phyloP scores from a whole-genome alignment of 2,329 filamentous ascomycete species.

The Pestalotiopsis sp. region DNA sequence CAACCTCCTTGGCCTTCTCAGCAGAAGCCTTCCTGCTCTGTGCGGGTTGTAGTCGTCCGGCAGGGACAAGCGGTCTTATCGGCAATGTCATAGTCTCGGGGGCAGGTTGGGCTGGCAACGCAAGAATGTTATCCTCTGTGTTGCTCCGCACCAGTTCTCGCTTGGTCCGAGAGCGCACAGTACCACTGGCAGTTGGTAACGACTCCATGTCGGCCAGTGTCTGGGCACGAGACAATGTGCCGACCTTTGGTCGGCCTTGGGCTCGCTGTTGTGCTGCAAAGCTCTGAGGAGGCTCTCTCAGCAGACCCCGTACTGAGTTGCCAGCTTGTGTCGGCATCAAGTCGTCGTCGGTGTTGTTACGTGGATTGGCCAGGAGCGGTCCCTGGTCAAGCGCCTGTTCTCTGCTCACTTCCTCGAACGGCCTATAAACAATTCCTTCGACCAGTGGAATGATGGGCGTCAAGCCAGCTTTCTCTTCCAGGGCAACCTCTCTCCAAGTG shows the following conservation, averaged over 20 bases:
- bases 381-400: conserved; percentile 48
- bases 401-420: conserved; percentile 62
- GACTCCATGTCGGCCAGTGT: conserved; percentile 34
- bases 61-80: conserved; percentile 19
- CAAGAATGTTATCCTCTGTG: conserved; percentile 24
- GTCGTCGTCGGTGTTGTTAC: conserved; percentile 39
- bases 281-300: conserved; percentile 62
- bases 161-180: conserved; percentile 29
- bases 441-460: conserved; percentile 65
- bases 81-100: conserved; percentile 17
- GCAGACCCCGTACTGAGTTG: conserved; percentile 43
- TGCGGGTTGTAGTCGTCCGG: conserved; percentile 5
- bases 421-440: conserved; percentile 65
- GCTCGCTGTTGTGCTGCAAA: conserved; percentile 69
- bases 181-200: conserved; percentile 28
- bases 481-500: conserved; percentile 67
- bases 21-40: conserved; percentile 8
- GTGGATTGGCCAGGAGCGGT: conserved; percentile 34
- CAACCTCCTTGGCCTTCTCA: conserved; percentile 14
- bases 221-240: conserved; percentile 30
- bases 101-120: conserved; percentile 20
- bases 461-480: conserved; percentile 68
- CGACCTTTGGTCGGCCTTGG: conserved; percentile 48
- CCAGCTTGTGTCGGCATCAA: conserved; percentile 18
- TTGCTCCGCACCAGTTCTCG: conserved; percentile 29